These are phyloP conservation scores for Linnemannia exigua DNA, from an alignment of 192 early-diverging fungal genomes.

Conservation along the genomic window DNA sequence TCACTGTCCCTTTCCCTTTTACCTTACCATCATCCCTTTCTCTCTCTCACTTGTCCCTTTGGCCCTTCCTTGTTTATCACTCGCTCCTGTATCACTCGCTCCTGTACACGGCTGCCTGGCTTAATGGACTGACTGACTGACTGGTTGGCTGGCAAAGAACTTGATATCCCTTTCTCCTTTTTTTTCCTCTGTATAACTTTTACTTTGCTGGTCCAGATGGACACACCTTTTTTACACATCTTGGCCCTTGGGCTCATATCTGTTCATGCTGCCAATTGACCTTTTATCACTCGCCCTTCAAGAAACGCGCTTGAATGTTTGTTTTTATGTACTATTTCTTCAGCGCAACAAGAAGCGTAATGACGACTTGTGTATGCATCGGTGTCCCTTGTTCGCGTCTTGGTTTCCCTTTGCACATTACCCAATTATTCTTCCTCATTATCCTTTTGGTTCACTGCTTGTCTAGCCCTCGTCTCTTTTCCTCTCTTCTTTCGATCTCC, in stretches of 20 bases:
- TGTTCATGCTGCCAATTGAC: background rate
- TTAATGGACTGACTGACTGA: no score
- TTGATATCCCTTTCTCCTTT: background rate
- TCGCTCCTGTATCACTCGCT: background rate
- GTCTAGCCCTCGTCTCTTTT: conserved; percentile 1
- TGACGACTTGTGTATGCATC: background rate
- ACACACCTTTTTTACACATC: background rate
- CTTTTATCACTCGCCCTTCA: background rate
- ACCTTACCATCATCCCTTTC: background rate
- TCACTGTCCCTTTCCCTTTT: background rate
- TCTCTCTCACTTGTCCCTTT: background rate
- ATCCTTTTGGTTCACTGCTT: background rate
- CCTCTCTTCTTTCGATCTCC: background rate
- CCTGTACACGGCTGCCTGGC: background rate
- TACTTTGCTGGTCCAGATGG: background rate
- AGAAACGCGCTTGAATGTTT: background rate
- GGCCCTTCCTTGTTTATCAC: background rate
- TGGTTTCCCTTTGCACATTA: background rate
- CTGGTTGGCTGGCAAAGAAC: background rate
- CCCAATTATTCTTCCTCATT: background rate
- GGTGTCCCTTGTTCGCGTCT: background rate
- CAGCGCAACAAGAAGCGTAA: background rate
- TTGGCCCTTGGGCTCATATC: background rate
- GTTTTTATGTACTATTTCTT: background rate
- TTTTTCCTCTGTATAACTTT: background rate